phyloP scores from a whole-genome alignment of 2,329 filamentous ascomycete species.

The Fusarium sp. region DNA sequence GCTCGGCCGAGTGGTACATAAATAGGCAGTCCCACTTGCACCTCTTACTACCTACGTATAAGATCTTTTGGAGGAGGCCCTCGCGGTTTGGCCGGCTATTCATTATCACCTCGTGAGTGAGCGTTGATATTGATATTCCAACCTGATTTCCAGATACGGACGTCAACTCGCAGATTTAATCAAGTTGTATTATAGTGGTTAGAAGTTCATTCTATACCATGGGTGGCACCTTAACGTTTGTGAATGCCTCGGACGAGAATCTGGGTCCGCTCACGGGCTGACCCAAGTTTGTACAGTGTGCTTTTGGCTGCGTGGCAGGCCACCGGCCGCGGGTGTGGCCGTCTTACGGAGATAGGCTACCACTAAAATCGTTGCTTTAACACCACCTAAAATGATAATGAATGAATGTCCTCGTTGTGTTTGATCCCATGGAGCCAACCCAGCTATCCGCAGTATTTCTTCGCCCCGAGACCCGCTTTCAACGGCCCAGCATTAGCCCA shows the following conservation, averaged over 20 bases:
- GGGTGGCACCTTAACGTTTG: too few relatives aligned
- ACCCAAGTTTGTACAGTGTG: too few relatives aligned
- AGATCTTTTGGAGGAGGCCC: neutral
- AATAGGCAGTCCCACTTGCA: slow-evolving; percentile 2
- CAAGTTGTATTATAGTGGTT: too few relatives aligned
- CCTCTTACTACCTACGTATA: neutral
- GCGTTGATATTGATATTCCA: too few relatives aligned
- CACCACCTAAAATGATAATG: neutral
- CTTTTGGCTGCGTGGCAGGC: neutral
- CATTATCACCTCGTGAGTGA: too few relatives aligned
- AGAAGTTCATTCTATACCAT: too few relatives aligned
- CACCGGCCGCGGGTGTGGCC: neutral
- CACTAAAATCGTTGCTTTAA: slow-evolving; percentile 2
- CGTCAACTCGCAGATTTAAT: too few relatives aligned
- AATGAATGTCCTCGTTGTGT: too few relatives aligned
- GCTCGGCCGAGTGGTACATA: slow-evolving; percentile 1
- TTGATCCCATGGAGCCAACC: neutral
- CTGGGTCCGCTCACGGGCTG: too few relatives aligned
- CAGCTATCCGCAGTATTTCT: neutral
- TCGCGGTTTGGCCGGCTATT: neutral
- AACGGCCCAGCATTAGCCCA: neutral
- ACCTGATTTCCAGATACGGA: too few relatives aligned
- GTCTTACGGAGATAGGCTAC: slow-evolving; percentile 6
- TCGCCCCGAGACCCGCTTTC: slow-evolving; percentile 1
- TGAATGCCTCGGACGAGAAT: too few relatives aligned